Conservation (phyloP, 1,139 yeast species). For the Pichia sp. region DNA sequence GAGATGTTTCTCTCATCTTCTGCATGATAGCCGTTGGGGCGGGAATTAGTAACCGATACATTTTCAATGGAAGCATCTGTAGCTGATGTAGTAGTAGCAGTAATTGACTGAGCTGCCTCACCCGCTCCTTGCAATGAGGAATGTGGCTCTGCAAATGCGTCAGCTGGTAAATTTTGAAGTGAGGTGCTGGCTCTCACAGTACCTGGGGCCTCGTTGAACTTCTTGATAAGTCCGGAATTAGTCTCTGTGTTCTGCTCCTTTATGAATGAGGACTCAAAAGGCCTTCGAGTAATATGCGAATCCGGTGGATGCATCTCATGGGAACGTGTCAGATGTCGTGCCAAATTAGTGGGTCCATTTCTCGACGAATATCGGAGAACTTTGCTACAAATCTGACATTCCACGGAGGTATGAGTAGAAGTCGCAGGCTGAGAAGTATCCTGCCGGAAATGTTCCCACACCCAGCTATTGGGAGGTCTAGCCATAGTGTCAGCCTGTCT, state of each 20-base stretch:
- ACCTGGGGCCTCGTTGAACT: not conserved
- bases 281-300: slow-evolving; percentile 26
- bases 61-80: not conserved
- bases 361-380: slow-evolving; percentile 29
- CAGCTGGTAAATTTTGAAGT: not conserved
- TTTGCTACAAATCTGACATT: slow-evolving; percentile 28
- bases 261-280: slow-evolving; percentile 19
- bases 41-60: not conserved
- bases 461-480: slow-evolving; percentile 33
- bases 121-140: not conserved
- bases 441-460: slow-evolving; percentile 30
- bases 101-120: too few relatives aligned
- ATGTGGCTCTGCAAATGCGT: not conserved
- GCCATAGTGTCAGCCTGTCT: slow-evolving; percentile 23
- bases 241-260: not conserved
- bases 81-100: not conserved
- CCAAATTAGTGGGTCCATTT: slow-evolving; percentile 33
- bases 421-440: slow-evolving; percentile 8
- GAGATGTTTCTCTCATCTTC: not conserved
- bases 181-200: not conserved
- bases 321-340: slow-evolving; percentile 29
- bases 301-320: slow-evolving; percentile 27
- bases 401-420: slow-evolving; percentile 9
- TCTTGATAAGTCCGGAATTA: too few relatives aligned
- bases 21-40: not conserved